phyloP scores from a whole-genome alignment of 163 green algal species.

The Scenedesmus sp. region DNA sequence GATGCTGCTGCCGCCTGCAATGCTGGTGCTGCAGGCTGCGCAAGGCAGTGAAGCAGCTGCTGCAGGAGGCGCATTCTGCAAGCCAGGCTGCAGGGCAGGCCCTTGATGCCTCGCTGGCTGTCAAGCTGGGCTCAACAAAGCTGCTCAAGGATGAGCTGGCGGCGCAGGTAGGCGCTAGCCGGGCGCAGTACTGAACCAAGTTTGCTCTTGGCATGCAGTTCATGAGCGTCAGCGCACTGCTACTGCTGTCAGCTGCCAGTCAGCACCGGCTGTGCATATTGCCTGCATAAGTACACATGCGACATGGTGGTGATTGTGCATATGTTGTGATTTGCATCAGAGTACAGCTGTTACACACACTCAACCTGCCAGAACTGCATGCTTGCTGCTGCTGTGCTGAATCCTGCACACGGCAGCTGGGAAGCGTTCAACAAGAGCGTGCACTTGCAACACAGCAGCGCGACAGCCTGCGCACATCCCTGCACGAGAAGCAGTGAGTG shows the following conservation, averaged over 20 bases:
- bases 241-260: neutral
- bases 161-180: neutral
- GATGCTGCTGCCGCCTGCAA: neutral
- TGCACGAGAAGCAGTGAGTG: constrained; percentile 51
- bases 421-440: constrained; percentile 34
- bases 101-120: constrained; percentile 11
- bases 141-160: neutral
- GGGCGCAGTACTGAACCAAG: too few relatives aligned
- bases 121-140: constrained; percentile 27
- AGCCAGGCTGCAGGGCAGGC: neutral
- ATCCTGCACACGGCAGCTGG: neutral
- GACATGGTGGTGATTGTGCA: too few relatives aligned
- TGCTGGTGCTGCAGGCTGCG: constrained; percentile 27
- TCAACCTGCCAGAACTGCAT: neutral
- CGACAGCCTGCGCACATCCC: constrained; percentile 4
- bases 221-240: neutral
- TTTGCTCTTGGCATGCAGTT: neutral
- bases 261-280: too few relatives aligned
- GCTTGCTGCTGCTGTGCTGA: neutral
- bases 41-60: constrained; percentile 36
- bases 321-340: too few relatives aligned
- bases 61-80: constrained; percentile 21
- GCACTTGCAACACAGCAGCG: neutral
- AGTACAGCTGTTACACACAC: too few relatives aligned
- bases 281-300: too few relatives aligned